These are phyloP conservation scores for Polyporus arcularius DNA, from an alignment of 768 basidiomycete species.

Conservation along the genomic window DNA sequence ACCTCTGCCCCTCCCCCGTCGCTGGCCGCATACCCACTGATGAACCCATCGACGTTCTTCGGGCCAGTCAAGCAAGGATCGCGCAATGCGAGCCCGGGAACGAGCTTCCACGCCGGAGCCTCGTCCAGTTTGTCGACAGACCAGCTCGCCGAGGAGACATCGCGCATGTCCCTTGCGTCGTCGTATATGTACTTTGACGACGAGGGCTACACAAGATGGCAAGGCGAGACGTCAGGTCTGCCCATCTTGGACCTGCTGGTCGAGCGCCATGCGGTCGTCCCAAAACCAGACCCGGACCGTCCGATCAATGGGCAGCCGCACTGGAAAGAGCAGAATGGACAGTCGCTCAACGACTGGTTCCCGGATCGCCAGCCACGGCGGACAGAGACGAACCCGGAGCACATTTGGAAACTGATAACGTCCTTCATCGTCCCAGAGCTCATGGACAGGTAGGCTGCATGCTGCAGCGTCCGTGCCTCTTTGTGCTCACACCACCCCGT, in stretches of 20 bases:
- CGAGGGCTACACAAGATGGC: constrained; percentile 86
- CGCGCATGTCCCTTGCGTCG: constrained; percentile 67
- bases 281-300: constrained; percentile 36
- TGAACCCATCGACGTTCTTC: constrained; percentile 81
- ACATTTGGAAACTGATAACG: constrained; percentile 84
- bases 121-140: constrained; percentile 34
- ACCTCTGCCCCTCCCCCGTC: constrained; percentile 78
- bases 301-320: constrained; percentile 20
- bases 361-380: constrained; percentile 76
- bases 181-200: constrained; percentile 88
- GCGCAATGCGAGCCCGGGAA: constrained; percentile 47
- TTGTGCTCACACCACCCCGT: constrained; percentile 16
- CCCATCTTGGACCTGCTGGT: constrained; percentile 84
- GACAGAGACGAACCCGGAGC: constrained; percentile 84
- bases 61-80: constrained; percentile 47
- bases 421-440: constrained; percentile 85
- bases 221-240: constrained; percentile 90
- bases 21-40: constrained; percentile 74
- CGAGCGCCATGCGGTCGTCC: constrained; percentile 57
- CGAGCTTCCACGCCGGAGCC: constrained; percentile 7
- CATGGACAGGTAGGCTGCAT: constrained; percentile 76
- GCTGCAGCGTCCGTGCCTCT: constrained; percentile 17
- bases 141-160: constrained; percentile 55
- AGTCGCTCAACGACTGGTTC: constrained; percentile 61
- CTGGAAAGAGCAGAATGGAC: constrained; percentile 19